Evolutionary conservation across 2,329 filamentous ascomycete genomes (phyloP).

Genomic region (Rutstroemia sp.): DNA sequence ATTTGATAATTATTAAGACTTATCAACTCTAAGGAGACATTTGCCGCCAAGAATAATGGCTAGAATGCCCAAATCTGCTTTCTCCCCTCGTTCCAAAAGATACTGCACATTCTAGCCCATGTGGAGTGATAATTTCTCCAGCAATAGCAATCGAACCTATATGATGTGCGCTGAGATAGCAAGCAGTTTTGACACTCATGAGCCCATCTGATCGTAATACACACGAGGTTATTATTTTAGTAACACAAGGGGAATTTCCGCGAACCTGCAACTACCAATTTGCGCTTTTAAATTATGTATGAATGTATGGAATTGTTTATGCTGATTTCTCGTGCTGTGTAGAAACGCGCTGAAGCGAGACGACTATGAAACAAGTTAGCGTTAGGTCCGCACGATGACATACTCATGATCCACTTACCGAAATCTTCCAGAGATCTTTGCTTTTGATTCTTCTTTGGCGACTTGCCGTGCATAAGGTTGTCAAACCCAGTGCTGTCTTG

Average conservation of each 20-base stretch:
- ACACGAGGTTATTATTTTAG: conserved; percentile 7
- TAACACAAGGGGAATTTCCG: conserved; percentile 6
- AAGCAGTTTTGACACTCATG: conserved; percentile 6
- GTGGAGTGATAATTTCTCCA: neutral
- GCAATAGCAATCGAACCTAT: conserved; percentile 8
- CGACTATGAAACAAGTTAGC: conserved; percentile 57
- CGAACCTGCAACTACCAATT: conserved; percentile 3
- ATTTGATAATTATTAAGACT: conserved; percentile 8
- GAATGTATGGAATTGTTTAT: conserved; percentile 36
- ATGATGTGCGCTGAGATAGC: neutral
- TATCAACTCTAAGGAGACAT: conserved; percentile 5
- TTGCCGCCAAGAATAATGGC: conserved; percentile 5
- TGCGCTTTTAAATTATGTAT: conserved; percentile 6
- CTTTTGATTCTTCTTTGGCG: conserved; percentile 72
- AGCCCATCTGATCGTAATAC: conserved; percentile 8
- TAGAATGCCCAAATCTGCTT: conserved; percentile 10
- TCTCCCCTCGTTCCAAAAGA: conserved; percentile 4
- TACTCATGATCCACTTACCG: conserved; percentile 48
- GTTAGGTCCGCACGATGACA: conserved; percentile 3
- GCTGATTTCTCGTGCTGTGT: conserved; percentile 86
- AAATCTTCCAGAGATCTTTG: conserved; percentile 85
- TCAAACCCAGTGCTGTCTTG: conserved; percentile 77
- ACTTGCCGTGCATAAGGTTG: conserved; percentile 90
- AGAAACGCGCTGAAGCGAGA: conserved; percentile 82
- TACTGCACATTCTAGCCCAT: neutral